Evolutionary conservation across 1,284 basidiomycete species (phyloP).

Genomic region (Termitomyces sp.): DNA sequence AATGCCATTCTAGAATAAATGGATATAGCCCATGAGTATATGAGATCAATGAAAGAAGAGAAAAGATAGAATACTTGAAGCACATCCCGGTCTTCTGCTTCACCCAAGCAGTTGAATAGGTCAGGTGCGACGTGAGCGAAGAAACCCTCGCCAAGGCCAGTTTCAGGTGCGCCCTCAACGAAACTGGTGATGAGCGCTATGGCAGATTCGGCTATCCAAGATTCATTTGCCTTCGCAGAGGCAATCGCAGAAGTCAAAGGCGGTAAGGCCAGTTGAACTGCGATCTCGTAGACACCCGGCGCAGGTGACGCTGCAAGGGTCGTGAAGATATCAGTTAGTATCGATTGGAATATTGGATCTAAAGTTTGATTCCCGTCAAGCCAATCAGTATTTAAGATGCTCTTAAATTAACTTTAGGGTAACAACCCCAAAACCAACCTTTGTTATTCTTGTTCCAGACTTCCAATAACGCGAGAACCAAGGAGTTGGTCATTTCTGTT

Average conservation of each 20-base stretch:
- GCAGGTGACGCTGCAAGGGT: slow-evolving; percentile 60
- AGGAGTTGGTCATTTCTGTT: slow-evolving; percentile 54
- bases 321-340: slow-evolving; percentile 79
- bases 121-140: slow-evolving; percentile 69
- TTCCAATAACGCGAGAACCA: slow-evolving; percentile 65
- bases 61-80: slow-evolving; percentile 54
- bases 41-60: not conserved
- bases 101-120: slow-evolving; percentile 65
- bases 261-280: slow-evolving; percentile 73
- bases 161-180: slow-evolving; percentile 57
- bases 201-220: slow-evolving; percentile 70
- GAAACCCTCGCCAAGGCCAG: slow-evolving; percentile 72
- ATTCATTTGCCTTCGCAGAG: slow-evolving; percentile 54
- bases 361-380: slow-evolving; percentile 24
- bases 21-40: slow-evolving; percentile 5
- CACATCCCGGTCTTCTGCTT: slow-evolving; percentile 78
- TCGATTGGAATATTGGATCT: slow-evolving; percentile 89
- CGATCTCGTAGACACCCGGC: slow-evolving; percentile 60
- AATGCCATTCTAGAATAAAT: slow-evolving; percentile 64
- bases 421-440: slow-evolving; percentile 39
- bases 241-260: slow-evolving; percentile 63
- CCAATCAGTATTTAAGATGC: not conserved
- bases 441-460: slow-evolving; percentile 84
- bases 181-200: slow-evolving; percentile 78
- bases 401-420: not conserved